phyloP scores from a whole-genome alignment of 2,329 filamentous ascomycete genomes.

The Cadophora sp. region DNA sequence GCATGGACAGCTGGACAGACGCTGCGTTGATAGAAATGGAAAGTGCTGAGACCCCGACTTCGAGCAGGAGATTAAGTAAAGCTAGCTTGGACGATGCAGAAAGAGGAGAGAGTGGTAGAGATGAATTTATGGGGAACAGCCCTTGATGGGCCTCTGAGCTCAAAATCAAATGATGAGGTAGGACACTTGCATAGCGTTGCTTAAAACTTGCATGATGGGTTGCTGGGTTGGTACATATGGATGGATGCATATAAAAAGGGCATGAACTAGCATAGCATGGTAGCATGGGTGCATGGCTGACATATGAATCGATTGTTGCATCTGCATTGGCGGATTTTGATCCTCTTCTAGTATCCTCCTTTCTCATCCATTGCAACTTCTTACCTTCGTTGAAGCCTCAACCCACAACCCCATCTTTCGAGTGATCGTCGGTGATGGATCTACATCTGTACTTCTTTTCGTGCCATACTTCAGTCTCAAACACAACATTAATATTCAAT shows the following conservation, averaged over 20 bases:
- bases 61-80: conserved; percentile 23
- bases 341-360: too few relatives aligned
- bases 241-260: neutral
- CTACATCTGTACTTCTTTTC: too few relatives aligned
- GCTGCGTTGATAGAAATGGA: conserved; percentile 24
- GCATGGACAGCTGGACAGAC: conserved; percentile 44
- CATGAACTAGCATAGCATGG: too few relatives aligned
- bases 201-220: neutral
- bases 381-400: too few relatives aligned
- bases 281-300: neutral
- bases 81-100: conserved; percentile 12
- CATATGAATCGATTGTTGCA: neutral
- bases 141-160: neutral
- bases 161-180: neutral
- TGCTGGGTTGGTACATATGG: neutral
- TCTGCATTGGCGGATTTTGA: neutral
- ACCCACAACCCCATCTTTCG: too few relatives aligned
- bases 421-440: too few relatives aligned
- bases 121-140: neutral
- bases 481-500: too few relatives aligned
- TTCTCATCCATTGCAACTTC: neutral
- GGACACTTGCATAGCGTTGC: conserved; percentile 7
- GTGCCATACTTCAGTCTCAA: too few relatives aligned
- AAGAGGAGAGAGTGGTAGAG: neutral
- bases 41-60: neutral